These are phyloP conservation scores for Tolypocladium cylindrosporum DNA, from an alignment of 2,329 filamentous ascomycete genomes.

Conservation along the genomic window DNA sequence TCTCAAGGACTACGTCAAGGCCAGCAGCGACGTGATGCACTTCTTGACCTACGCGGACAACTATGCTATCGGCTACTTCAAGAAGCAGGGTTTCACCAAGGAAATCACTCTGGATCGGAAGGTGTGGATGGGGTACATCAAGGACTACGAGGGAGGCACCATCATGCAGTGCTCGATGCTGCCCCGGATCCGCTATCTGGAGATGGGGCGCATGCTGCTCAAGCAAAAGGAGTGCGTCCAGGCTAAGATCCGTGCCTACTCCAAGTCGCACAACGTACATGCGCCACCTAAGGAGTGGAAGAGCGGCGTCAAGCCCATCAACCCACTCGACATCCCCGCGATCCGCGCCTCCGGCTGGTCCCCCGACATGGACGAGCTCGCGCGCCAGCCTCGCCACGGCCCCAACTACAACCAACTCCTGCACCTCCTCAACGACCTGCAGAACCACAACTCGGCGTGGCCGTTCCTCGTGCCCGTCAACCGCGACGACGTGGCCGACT, in stretches of 20 bases:
- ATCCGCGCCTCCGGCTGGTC: slow-evolving; percentile 93
- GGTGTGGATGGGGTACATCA: slow-evolving; percentile 99
- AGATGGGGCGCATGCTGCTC: slow-evolving; percentile 83
- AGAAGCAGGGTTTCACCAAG: slow-evolving; percentile 98
- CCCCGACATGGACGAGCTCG: slow-evolving; percentile 93
- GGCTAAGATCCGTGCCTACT: slow-evolving; percentile 88
- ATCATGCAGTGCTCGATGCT: slow-evolving; percentile 99
- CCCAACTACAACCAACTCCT: slow-evolving; percentile 93
- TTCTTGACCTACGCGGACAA: slow-evolving; percentile 98
- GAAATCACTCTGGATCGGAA: slow-evolving; percentile 87
- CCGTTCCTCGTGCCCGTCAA: slow-evolving; percentile 92
- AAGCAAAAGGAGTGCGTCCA: slow-evolving; percentile 96
- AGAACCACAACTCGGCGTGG: slow-evolving; percentile 90
- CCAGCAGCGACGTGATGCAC: slow-evolving; percentile 94
- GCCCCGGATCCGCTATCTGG: slow-evolving; percentile 86
- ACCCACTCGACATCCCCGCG: slow-evolving; percentile 76
- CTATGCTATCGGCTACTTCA: slow-evolving; percentile 97
- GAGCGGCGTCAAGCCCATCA: slow-evolving; percentile 62
- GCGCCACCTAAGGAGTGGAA: slow-evolving; percentile 79
- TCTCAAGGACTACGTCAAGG: slow-evolving; percentile 95
- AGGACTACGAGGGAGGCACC: slow-evolving; percentile 96
- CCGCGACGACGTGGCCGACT: slow-evolving; percentile 93
- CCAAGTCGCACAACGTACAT: slow-evolving; percentile 80
- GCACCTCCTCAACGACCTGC: slow-evolving; percentile 86
- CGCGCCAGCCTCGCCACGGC: slow-evolving; percentile 87